Conservation (phyloP, 371 early-diverging fungal genomes). For the Syncephalastrum monosporum region DNA sequence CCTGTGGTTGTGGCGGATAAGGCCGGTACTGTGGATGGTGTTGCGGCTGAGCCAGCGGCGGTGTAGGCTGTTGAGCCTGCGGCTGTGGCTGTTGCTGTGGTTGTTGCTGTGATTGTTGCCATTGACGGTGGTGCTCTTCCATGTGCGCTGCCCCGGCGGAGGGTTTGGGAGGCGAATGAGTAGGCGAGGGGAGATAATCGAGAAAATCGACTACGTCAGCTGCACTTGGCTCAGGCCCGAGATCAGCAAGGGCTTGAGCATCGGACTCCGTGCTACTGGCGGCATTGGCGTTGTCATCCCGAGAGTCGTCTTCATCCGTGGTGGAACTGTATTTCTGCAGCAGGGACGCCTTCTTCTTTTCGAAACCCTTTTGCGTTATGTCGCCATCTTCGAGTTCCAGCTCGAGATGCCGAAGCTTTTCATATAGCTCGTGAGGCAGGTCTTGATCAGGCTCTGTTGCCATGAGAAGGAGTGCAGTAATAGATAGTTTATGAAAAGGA, state of each 20-base stretch:
- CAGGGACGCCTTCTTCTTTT: slow-evolving; percentile 50
- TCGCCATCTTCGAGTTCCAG: slow-evolving; percentile 65
- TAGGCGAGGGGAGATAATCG: slow-evolving; percentile 50
- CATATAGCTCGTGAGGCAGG: slow-evolving; percentile 44
- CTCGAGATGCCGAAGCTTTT: slow-evolving; percentile 47
- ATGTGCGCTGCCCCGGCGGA: slow-evolving; percentile 23
- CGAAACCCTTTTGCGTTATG: slow-evolving; percentile 70
- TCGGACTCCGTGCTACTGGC: neutral
- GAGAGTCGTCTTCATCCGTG: neutral
- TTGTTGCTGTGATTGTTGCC: slow-evolving; percentile 14
- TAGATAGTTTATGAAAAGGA: too few species aligned
- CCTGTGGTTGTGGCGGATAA: slow-evolving; percentile 8
- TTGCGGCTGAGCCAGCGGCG: slow-evolving; percentile 7
- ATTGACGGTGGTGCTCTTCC: slow-evolving; percentile 26
- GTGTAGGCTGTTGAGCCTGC: slow-evolving; percentile 6
- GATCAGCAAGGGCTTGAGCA: slow-evolving; percentile 17
- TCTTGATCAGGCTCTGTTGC: slow-evolving; percentile 21
- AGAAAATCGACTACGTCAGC: slow-evolving; percentile 53
- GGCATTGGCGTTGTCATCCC: slow-evolving; percentile 1
- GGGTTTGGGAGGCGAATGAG: slow-evolving; percentile 38
- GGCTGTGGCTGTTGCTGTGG: slow-evolving; percentile 12
- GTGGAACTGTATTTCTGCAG: slow-evolving; percentile 17
- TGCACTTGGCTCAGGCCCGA: slow-evolving; percentile 51
- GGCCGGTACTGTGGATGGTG: slow-evolving; percentile 4
- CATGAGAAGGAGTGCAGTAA: slow-evolving; percentile 3